phyloP scores from a whole-genome alignment of 208 protist species.

The Acanthamoeba culbertsoni region DNA sequence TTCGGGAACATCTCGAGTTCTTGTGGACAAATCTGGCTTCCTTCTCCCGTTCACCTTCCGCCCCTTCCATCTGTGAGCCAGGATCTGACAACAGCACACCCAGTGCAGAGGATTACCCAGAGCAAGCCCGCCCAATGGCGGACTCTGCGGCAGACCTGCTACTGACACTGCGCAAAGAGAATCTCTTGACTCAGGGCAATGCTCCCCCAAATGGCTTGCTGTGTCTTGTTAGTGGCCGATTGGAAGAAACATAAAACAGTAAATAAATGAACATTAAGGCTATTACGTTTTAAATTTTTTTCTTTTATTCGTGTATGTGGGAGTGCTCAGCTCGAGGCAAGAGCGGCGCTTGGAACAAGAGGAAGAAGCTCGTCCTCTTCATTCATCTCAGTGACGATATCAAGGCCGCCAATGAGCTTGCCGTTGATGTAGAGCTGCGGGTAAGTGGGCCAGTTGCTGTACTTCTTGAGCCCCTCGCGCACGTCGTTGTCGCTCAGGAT shows the following conservation, averaged over 20 bases:
- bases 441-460: constrained; percentile 85
- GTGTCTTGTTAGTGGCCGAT: too few relatives aligned
- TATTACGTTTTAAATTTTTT: too few relatives aligned
- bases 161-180: too few relatives aligned
- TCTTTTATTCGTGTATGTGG: too few relatives aligned
- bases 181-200: too few relatives aligned
- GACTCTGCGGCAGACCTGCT: too few relatives aligned
- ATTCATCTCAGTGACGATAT: constrained; percentile 83
- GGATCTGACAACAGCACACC: neutral
- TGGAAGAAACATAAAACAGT: too few relatives aligned
- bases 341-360: neutral
- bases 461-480: constrained; percentile 73
- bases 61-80: too few relatives aligned
- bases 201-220: too few relatives aligned
- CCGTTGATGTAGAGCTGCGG: constrained; percentile 87
- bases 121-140: too few relatives aligned
- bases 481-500: constrained; percentile 57
- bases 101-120: neutral
- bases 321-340: neutral
- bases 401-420: constrained; percentile 84
- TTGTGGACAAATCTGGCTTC: neutral
- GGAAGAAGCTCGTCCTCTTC: constrained; percentile 70
- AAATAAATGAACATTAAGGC: too few relatives aligned
- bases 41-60: neutral
- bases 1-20: neutral